Evolutionary conservation across 2,329 filamentous ascomycete species (phyloP).

Genomic region (Hymenoscyphus albidus): DNA sequence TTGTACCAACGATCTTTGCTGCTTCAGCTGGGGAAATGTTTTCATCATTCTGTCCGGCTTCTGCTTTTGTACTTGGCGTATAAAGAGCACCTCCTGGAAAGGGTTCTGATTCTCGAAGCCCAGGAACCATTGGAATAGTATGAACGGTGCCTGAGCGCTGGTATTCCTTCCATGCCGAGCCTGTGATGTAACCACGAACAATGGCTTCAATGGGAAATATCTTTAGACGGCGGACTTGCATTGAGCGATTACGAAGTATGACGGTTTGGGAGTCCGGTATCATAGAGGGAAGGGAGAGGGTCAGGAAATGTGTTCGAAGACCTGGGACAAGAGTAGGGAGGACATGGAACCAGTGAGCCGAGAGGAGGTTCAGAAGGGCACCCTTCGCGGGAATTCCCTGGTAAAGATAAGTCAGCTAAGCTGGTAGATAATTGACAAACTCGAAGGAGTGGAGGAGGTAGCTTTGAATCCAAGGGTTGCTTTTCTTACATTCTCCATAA

Average conservation of each 20-base stretch:
- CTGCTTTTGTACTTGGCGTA: slow-evolving; percentile 66
- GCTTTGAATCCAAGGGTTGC: not conserved
- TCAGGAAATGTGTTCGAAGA: slow-evolving; percentile 61
- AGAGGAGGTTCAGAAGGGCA: slow-evolving; percentile 62
- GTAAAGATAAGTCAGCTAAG: slow-evolving; percentile 2
- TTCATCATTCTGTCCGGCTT: slow-evolving; percentile 63
- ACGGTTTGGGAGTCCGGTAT: slow-evolving; percentile 42
- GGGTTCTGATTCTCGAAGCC: slow-evolving; percentile 58
- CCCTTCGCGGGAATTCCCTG: slow-evolving; percentile 67
- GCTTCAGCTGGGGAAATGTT: slow-evolving; percentile 61
- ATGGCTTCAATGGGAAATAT: slow-evolving; percentile 68
- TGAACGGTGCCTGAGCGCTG: slow-evolving; percentile 60
- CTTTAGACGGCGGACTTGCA: slow-evolving; percentile 61
- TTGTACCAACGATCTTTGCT: slow-evolving; percentile 46
- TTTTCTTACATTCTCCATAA: slow-evolving; percentile 66
- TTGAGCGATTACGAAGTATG: slow-evolving; percentile 51
- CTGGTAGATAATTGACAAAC: slow-evolving; percentile 44
- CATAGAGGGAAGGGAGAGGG: slow-evolving; percentile 50
- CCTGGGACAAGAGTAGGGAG: slow-evolving; percentile 48
- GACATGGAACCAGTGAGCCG: slow-evolving; percentile 61
- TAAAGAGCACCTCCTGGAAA: slow-evolving; percentile 59
- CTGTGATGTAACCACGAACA: slow-evolving; percentile 71
- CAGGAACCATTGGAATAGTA: slow-evolving; percentile 54
- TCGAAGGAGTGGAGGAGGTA: slow-evolving; percentile 42
- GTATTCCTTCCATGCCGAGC: slow-evolving; percentile 64